A percentile compares a stretch with the other conserved stretches of the same genome.
These are phyloP conservation scores for Cordyceps cateniannulata DNA, from an alignment of 2,329 filamentous ascomycete species.

Conservation along the genomic window DNA sequence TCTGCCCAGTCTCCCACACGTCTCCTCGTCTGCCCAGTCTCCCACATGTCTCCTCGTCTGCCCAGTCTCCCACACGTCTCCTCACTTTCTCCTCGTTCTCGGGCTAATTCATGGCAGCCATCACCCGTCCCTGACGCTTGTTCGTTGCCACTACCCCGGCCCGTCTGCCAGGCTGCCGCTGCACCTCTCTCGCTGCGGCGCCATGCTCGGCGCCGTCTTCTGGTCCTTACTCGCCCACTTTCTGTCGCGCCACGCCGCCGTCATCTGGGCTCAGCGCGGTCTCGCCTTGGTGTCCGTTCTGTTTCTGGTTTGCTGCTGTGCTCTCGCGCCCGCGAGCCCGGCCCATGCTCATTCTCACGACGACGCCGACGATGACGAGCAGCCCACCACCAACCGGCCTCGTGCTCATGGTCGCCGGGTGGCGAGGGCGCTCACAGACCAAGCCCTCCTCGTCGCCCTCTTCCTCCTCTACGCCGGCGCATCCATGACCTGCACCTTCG, in stretches of 20 bases:
- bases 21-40: too few relatives aligned
- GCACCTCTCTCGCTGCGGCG: background rate
- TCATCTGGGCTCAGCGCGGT: background rate
- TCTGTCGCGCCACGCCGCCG: background rate
- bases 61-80: background rate
- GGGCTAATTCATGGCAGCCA: background rate
- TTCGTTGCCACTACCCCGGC: background rate
- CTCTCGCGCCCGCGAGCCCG: background rate
- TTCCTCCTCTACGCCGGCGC: background rate
- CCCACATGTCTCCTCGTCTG: too few relatives aligned
- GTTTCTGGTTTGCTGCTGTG: background rate
- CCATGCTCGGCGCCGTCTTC: background rate
- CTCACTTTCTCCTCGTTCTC: background rate
- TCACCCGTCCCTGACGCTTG: background rate
- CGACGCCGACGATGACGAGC: background rate
- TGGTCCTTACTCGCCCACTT: background rate
- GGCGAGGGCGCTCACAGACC: background rate
- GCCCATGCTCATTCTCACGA: background rate
- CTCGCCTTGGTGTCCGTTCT: background rate
- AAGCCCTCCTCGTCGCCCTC: background rate
- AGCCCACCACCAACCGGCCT: background rate
- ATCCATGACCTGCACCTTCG: background rate
- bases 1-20: too few relatives aligned
- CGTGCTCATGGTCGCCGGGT: background rate
- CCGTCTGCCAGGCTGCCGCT: background rate